Base-by-base conservation (phyloP, 2,329 filamentous ascomycete species). In the Botrytis galanthina region DNA sequence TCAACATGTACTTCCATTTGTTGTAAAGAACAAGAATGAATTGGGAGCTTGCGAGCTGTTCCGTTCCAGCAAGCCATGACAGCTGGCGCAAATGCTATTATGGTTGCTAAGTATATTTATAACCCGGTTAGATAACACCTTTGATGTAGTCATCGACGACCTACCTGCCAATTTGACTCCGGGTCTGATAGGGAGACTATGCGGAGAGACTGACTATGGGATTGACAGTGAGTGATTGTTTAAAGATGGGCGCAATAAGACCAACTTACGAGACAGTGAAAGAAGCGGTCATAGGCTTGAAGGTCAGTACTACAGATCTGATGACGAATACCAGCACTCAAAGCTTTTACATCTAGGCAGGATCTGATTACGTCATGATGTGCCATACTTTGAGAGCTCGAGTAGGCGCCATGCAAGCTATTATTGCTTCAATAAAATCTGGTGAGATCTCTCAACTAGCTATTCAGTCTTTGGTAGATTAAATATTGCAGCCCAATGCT, bases 81-180 rank as follows among this genome's bases (percentile, higher is more conserved):
- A 3, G 82, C 85, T 77, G 81, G 80, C 2, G 80, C 84, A 32
- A 83, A 85, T 74, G 78, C 82, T 16, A 80, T 85, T 14, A 85
- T 85, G 83, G 84, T 82, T 6, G 83, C 84, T 16, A 83, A 85
- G n/a, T 76, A 84, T 84, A 77, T 80, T 82, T 20, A 74, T 85
- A 67, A 81, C 83, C 22, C 78, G 75, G 18, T 78, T 84, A 61
- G 68, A 54, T 4, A 22, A 8, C 10, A 64, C 75, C 54, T 59
- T 60, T 39, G 14, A 74, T 67, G 75, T 66, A 78, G 77, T n/a
- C 7, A 22, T 32, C 5, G 26, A 26, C 1, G 20, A 26, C 10
- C 76, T 83, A 1, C 84, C 83, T 7, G 83, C 83, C 16, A 84
- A 83, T 7, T 75, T 85, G 32, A 84, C 81, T 35, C 77, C 80